Evolutionary conservation across 2,329 filamentous ascomycete genomes (phyloP).

Genomic region (Monosporascus sp.): DNA sequence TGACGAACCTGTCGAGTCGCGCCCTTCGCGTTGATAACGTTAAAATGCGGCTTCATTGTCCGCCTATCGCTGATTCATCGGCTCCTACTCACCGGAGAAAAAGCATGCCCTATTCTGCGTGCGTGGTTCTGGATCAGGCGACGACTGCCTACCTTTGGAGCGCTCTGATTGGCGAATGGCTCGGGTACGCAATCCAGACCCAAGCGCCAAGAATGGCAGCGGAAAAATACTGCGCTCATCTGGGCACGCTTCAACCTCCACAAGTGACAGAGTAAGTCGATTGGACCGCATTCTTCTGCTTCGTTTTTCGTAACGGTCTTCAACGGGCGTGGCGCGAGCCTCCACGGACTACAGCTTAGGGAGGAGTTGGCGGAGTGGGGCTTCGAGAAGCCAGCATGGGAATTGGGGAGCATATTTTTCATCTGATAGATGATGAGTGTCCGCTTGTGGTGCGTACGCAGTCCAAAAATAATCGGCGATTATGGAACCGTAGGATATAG

Average conservation of each 20-base stretch:
- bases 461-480: not conserved
- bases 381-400: not conserved
- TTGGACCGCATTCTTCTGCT: not conserved
- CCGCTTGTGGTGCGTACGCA: too few species aligned
- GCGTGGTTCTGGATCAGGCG: not conserved
- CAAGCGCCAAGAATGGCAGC: not conserved
- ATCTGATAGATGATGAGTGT: not conserved
- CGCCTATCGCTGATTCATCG: not conserved
- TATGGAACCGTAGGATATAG: not conserved
- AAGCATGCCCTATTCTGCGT: not conserved
- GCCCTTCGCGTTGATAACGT: not conserved
- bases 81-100: not conserved
- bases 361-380: not conserved
- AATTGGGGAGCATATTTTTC: not conserved
- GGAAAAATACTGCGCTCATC: not conserved
- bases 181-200: not conserved
- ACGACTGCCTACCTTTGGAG: not conserved
- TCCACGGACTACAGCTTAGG: not conserved
- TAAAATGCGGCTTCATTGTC: not conserved
- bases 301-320: not conserved
- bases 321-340: not conserved
- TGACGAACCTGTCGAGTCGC: too few species aligned
- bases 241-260: not conserved
- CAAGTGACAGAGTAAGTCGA: too few species aligned
- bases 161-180: not conserved